Percentiles rank a stretch among this genome's conserved stretches.
Conservation (phyloP, 257 asterid species). For the Verbena officinalis region DNA sequence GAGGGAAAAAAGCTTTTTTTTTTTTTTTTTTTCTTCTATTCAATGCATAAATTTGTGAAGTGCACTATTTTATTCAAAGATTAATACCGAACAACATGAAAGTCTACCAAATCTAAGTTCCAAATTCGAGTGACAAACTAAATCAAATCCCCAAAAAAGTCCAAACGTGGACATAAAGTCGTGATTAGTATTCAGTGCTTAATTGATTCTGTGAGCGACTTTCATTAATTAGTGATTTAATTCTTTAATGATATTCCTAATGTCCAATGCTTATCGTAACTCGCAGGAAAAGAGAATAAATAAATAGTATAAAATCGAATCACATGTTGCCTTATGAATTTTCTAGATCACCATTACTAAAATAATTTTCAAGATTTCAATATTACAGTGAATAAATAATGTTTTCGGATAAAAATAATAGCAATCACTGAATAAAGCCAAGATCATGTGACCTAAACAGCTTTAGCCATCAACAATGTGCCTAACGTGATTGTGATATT, state of each 20-base stretch:
- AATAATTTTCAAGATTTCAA: no score
- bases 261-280: not conserved
- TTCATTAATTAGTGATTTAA: no score
- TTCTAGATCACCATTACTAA: not conserved
- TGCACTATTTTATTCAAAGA: constrained; percentile 5
- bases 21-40: no score
- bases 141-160: not conserved
- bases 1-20: no score
- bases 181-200: not conserved
- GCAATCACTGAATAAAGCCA: no score
- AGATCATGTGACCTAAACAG: no score
- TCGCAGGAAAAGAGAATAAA: not conserved
- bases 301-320: not conserved
- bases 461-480: not conserved
- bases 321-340: not conserved
- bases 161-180: not conserved
- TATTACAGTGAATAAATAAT: no score
- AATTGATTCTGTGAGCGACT: not conserved
- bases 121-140: not conserved
- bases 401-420: no score
- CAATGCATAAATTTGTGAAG: not conserved
- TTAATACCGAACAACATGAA: no score
- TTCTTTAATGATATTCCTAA: no score
- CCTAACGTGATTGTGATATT: not conserved
- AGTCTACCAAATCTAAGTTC: not conserved